Conservation (phyloP, 1,139 yeast genomes). For the Magnusiomyces magnusii region DNA sequence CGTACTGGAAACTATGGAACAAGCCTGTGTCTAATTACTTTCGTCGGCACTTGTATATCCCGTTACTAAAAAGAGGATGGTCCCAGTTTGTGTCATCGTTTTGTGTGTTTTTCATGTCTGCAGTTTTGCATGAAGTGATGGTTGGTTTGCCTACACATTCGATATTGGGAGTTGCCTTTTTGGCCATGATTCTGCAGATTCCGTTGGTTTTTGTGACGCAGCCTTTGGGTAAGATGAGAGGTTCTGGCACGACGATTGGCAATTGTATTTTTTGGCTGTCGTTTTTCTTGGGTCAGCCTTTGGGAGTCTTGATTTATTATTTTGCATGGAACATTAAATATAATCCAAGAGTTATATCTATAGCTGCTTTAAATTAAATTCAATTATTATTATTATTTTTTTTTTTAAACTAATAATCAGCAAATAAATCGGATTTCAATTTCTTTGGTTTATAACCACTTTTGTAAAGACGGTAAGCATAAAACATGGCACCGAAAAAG, state of each 20-base stretch:
- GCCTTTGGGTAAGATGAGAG: slow-evolving; percentile 37
- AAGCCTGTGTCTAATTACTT: slow-evolving; percentile 57
- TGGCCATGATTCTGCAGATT: slow-evolving; percentile 39
- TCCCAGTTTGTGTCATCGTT: slow-evolving; percentile 29
- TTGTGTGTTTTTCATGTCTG: slow-evolving; percentile 37
- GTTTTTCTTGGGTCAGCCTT: slow-evolving; percentile 42
- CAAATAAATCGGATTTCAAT: neutral
- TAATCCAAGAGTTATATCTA: neutral
- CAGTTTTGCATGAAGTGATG: slow-evolving; percentile 39
- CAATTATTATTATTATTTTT: too few species aligned
- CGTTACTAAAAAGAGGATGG: slow-evolving; percentile 34
- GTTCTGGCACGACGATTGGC: slow-evolving; percentile 35
- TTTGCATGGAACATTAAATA: slow-evolving; percentile 39
- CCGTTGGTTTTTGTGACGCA: slow-evolving; percentile 37
- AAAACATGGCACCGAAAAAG: slow-evolving; percentile 38
- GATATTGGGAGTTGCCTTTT: slow-evolving; percentile 40
- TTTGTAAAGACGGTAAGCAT: slow-evolving; percentile 39
- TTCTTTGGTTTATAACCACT: neutral
- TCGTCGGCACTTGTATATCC: slow-evolving; percentile 51
- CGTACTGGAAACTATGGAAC: slow-evolving; percentile 62
- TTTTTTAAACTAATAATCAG: slow-evolving; percentile 4
- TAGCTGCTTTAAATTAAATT: too few species aligned
- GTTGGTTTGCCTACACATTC: slow-evolving; percentile 45
- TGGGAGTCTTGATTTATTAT: slow-evolving; percentile 39
- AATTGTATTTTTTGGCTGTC: slow-evolving; percentile 41